Evolutionary conservation across 306 rosid genomes (phyloP).

Genomic region (Cucurbita moschata): DNA sequence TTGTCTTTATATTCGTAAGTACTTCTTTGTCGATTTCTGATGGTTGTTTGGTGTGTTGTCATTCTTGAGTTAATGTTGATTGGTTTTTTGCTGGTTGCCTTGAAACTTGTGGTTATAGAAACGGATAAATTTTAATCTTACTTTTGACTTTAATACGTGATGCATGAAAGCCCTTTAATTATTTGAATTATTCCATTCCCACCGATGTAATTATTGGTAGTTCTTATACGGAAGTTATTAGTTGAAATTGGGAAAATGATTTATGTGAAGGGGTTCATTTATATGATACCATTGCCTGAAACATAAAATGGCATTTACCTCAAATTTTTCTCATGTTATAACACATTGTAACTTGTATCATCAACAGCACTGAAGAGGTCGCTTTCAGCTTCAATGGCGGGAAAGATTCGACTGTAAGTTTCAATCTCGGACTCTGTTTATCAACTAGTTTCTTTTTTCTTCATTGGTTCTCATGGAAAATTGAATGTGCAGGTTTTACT

Average conservation of each 20-base stretch:
- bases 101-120: not conserved
- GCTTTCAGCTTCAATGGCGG: constrained; percentile 98
- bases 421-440: constrained; percentile 8
- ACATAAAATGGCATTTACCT: not conserved
- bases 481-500: constrained; percentile 61
- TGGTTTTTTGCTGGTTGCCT: not conserved
- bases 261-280: not conserved
- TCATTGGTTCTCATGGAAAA: constrained; percentile 10
- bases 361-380: constrained; percentile 67
- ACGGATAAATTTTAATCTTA: not conserved
- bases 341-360: constrained; percentile 1
- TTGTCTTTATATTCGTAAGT: constrained; percentile 75
- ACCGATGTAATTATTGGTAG: not conserved
- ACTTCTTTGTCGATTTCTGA: constrained; percentile 11
- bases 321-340: not conserved
- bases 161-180: not conserved
- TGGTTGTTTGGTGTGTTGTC: not conserved
- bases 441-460: constrained; percentile 5
- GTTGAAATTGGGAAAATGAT: not conserved
- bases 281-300: not conserved
- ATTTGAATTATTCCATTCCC: not conserved
- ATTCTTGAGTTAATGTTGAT: not conserved
- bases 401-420: constrained; percentile 90
- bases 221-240: not conserved
- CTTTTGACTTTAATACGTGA: not conserved